Base-by-base conservation (phyloP, 108 stramenopile genomes). In the Nitzschia palea region DNA sequence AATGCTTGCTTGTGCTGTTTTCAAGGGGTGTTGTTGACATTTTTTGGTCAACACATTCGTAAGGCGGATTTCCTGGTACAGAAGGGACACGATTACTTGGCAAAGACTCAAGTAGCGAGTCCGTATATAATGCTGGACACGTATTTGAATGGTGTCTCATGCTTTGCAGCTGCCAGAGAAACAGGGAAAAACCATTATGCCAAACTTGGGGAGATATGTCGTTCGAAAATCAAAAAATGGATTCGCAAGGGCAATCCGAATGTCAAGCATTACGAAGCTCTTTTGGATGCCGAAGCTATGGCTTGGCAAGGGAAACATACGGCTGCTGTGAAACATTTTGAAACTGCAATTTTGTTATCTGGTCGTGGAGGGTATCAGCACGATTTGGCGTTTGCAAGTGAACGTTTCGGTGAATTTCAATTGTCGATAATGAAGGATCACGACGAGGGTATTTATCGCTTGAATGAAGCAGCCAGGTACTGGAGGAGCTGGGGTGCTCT, bases 161-260 rank as follows among this genome's bases (percentile, higher is more conserved):
- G n/a, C n/a, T n/a, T n/a, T n/a, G n/a, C n/a, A n/a, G n/a, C n/a
- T n/a, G n/a, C n/a, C n/a, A n/a, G n/a, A n/a, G n/a, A n/a, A n/a
- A n/a, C n/a, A n/a, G n/a, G n/a, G n/a, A n/a, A n/a, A n/a, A n/a
- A n/a, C n/a, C n/a, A n/a, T n/a, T n/a, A n/a, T n/a, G n/a, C n/a
- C n/a, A n/a, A n/a, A n/a, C n/a, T n/a, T n/a, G n/a, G n/a, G n/a
- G n/a, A n/a, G n/a, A n/a, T n/a, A n/a, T n/a, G n/a, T n/a, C n/a
- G n/a, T n/a, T n/a, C n/a, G n/a, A n/a, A n/a, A n/a, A n/a, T n/a
- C n/a, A n/a, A n/a, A n/a, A n/a, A n/a, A n/a, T n/a, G n/a, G n/a
- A n/a, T n/a, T n/a, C n/a, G n/a, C 2, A 32, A 33, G 26, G 68
- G 68, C 6, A 70, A 70, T 60, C 68, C 68, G 22, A 65, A 65